A percentile compares a stretch with the other conserved stretches of the same genome.
Evolutionary conservation across 2,329 filamentous ascomycete species (phyloP).

Genomic region (Sodiomyces alkalinus): DNA sequence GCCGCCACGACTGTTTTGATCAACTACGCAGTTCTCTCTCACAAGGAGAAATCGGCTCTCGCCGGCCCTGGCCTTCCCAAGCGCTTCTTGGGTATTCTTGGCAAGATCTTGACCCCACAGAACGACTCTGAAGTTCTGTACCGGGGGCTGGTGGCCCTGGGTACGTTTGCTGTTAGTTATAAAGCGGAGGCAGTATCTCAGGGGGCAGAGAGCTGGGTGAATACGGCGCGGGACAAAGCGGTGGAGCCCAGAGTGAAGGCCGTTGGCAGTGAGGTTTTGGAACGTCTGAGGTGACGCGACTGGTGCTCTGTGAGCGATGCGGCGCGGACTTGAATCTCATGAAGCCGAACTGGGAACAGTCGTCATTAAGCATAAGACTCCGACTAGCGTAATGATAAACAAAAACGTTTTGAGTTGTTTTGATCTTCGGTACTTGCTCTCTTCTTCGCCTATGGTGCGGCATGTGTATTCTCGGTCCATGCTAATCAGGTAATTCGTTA

Average conservation of each 20-base stretch:
- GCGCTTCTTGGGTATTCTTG: conserved; percentile 44
- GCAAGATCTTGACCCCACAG: conserved; percentile 46
- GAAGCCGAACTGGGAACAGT: too few relatives aligned
- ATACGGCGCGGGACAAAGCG: conserved; percentile 25
- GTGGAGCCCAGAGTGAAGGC: conserved; percentile 31
- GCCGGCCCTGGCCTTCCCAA: conserved; percentile 27
- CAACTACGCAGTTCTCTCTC: conserved; percentile 66
- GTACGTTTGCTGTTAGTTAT: conserved; percentile 55
- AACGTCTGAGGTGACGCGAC: conserved; percentile 14
- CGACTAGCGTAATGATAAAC: too few relatives aligned
- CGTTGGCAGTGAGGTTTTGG: conserved; percentile 30
- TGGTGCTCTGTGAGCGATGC: too few relatives aligned
- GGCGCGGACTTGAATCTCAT: not conserved
- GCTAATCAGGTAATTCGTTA: too few relatives aligned
- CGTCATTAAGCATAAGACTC: too few relatives aligned
- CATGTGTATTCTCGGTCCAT: too few relatives aligned
- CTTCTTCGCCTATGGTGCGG: too few relatives aligned
- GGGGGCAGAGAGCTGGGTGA: conserved; percentile 24
- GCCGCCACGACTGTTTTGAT: conserved; percentile 71
- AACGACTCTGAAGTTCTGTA: conserved; percentile 74
- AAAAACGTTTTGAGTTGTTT: too few relatives aligned
- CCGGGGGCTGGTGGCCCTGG: conserved; percentile 65
- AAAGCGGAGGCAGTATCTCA: conserved; percentile 26
- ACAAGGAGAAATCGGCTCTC: conserved; percentile 22
- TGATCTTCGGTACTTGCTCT: too few relatives aligned